These are phyloP conservation scores for Kwoniella heveanensis DNA, from an alignment of 768 basidiomycete genomes.

Conservation along the genomic window DNA sequence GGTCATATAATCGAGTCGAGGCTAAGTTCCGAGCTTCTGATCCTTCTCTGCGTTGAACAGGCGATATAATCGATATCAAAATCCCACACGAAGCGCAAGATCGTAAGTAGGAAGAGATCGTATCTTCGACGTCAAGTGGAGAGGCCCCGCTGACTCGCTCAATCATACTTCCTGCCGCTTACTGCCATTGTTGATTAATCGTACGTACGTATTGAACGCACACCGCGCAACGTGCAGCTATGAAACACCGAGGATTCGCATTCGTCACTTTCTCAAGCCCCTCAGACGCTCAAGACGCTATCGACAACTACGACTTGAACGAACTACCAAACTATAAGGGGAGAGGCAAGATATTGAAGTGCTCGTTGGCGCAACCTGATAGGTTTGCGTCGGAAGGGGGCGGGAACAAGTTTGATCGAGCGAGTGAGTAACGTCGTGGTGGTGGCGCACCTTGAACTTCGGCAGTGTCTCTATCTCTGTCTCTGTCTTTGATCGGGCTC, in stretches of 20 bases:
- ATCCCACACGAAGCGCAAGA: conserved; percentile 66
- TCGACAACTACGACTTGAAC: conserved; percentile 98
- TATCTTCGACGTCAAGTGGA: too few relatives aligned
- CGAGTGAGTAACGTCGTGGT: too few relatives aligned
- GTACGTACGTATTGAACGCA: too few relatives aligned
- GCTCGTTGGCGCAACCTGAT: conserved; percentile 78
- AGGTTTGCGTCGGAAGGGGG: conserved; percentile 66
- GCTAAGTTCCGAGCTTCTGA: too few relatives aligned
- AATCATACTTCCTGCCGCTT: too few relatives aligned
- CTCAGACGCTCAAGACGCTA: conserved; percentile 89
- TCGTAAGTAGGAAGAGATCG: conserved; percentile 15
- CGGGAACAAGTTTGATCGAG: conserved; percentile 41
- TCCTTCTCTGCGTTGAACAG: too few relatives aligned
- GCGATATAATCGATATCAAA: conserved; percentile 89
- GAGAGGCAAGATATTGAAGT: conserved; percentile 64
- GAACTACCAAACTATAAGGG: conserved; percentile 72
- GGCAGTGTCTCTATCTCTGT: too few relatives aligned
- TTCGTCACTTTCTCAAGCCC: conserved; percentile 83
- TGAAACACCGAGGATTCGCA: conserved; percentile 74
- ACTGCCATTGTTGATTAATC: conserved; percentile 4
- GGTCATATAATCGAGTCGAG: too few relatives aligned
- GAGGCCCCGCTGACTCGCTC: too few relatives aligned
- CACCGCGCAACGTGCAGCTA: conserved; percentile 18
- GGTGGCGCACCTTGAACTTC: too few relatives aligned
- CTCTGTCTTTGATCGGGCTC: too few relatives aligned